A percentile compares a stretch with the other conserved stretches of the same genome.
Conservation (phyloP, 2,329 filamentous ascomycete genomes). For the Sporothrix mexicana region DNA sequence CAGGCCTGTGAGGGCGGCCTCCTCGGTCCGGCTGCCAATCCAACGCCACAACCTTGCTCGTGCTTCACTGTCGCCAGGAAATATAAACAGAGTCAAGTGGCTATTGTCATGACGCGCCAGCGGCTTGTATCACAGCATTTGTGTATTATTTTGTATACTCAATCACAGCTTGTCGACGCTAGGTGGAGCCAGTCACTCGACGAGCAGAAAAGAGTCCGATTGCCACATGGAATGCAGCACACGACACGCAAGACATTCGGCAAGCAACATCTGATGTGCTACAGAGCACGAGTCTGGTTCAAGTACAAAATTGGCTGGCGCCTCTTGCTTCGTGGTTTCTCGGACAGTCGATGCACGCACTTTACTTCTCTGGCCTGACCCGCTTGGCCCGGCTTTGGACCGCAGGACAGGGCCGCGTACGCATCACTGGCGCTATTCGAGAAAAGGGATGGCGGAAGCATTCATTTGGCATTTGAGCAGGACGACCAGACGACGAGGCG, state of each 20-base stretch:
- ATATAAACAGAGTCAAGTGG: background rate
- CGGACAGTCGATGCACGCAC: background rate
- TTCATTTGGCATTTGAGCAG: background rate
- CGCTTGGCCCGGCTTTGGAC: background rate
- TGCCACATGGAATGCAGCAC: background rate
- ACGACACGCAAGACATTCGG: slow-evolving; percentile 13
- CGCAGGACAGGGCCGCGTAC: background rate
- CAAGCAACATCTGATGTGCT: background rate
- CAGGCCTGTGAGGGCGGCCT: background rate
- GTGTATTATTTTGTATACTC: background rate
- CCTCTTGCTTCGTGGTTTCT: background rate
- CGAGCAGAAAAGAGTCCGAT: background rate
- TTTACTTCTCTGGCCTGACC: too few relatives aligned
- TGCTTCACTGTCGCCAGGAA: background rate
- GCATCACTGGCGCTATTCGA: background rate
- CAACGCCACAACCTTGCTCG: slow-evolving; percentile 12
- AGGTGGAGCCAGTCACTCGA: too few relatives aligned
- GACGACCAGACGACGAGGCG: background rate
- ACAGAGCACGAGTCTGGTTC: too few relatives aligned
- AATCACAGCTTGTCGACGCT: too few relatives aligned
- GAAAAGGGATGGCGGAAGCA: background rate
- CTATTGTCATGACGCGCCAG: background rate
- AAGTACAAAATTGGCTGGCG: too few relatives aligned
- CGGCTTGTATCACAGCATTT: background rate
- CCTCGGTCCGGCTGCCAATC: background rate